Percentiles rank a stretch among this genome's conserved stretches.
phyloP scores from a whole-genome alignment of 2,329 filamentous ascomycete species.

The Emergomyces orientalis region DNA sequence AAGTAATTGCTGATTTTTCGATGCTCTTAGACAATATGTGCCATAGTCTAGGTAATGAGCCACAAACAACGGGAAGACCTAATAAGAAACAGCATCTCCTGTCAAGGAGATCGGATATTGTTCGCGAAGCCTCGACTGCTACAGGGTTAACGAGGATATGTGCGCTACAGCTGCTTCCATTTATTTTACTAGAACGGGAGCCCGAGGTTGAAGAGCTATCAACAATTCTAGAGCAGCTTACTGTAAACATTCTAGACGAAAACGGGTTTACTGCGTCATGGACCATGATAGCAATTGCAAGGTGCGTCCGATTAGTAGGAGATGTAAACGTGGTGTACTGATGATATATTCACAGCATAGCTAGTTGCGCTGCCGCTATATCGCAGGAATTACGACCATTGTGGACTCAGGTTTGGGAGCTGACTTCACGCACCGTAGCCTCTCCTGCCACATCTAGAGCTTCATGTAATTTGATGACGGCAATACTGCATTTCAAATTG shows the following conservation, averaged over 20 bases:
- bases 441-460: slow-evolving; percentile 63
- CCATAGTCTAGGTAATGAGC: slow-evolving; percentile 7
- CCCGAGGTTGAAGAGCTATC: slow-evolving; percentile 45
- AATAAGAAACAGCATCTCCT: slow-evolving; percentile 31
- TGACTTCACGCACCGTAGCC: slow-evolving; percentile 60
- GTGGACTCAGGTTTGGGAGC: slow-evolving; percentile 71
- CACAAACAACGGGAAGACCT: slow-evolving; percentile 13
- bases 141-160: slow-evolving; percentile 35
- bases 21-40: slow-evolving; percentile 30
- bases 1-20: slow-evolving; percentile 31
- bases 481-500: slow-evolving; percentile 57
- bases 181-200: slow-evolving; percentile 38
- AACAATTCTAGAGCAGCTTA: slow-evolving; percentile 50
- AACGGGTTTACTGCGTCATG: slow-evolving; percentile 59
- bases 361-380: slow-evolving; percentile 26
- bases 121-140: slow-evolving; percentile 29
- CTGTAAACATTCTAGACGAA: slow-evolving; percentile 58
- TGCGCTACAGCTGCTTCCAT: slow-evolving; percentile 48
- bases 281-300: slow-evolving; percentile 74
- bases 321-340: slow-evolving; percentile 10
- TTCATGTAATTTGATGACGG: slow-evolving; percentile 62
- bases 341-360: slow-evolving; percentile 23
- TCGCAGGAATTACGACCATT: slow-evolving; percentile 35
- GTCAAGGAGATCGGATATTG: slow-evolving; percentile 30
- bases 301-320: slow-evolving; percentile 43